Percentiles rank a stretch among this genome's conserved stretches.
These are phyloP conservation scores for Isabelozyma heimii DNA, from an alignment of 805 yeast species.

Conservation along the genomic window DNA sequence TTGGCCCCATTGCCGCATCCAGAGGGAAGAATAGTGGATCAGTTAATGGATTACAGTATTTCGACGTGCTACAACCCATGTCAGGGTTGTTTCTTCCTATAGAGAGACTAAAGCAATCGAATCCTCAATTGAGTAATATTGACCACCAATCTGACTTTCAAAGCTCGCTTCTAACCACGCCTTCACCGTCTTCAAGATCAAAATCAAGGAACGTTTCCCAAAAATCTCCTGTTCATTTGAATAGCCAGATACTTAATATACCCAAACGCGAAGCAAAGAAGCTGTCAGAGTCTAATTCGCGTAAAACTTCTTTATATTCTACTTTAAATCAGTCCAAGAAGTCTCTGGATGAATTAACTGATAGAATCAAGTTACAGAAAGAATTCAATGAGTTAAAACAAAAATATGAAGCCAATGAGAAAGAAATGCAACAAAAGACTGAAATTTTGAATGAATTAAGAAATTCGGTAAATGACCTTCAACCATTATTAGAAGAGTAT, in stretches of 20 bases:
- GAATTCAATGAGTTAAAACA: slow-evolving; percentile 18
- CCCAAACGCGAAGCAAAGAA: neutral
- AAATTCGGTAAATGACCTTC: slow-evolving; percentile 46
- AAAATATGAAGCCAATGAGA: slow-evolving; percentile 21
- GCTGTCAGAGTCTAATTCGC: neutral
- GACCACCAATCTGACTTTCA: neutral
- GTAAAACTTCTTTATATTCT: neutral
- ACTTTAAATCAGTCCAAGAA: slow-evolving; percentile 16
- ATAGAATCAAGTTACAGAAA: slow-evolving; percentile 12
- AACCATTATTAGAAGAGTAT: slow-evolving; percentile 46
- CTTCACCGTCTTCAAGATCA: neutral
- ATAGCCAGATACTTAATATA: neutral
- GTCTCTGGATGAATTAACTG: slow-evolving; percentile 5
- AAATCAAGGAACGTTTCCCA: neutral
- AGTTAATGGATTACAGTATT: slow-evolving; percentile 69
- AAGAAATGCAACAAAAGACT: slow-evolving; percentile 40
- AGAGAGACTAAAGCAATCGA: slow-evolving; percentile 38
- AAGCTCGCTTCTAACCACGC: neutral
- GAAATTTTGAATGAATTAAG: slow-evolving; percentile 48
- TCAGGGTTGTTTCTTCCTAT: slow-evolving; percentile 76
- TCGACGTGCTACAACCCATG: slow-evolving; percentile 57
- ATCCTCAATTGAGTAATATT: slow-evolving; percentile 21
- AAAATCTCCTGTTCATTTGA: neutral
- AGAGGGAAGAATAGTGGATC: slow-evolving; percentile 88
- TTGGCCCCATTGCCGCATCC: slow-evolving; percentile 54